Percentiles rank a stretch among this genome's conserved stretches.
phyloP scores from a whole-genome alignment of 2,329 filamentous ascomycete species.

The Trichophyton mentagrophytes region DNA sequence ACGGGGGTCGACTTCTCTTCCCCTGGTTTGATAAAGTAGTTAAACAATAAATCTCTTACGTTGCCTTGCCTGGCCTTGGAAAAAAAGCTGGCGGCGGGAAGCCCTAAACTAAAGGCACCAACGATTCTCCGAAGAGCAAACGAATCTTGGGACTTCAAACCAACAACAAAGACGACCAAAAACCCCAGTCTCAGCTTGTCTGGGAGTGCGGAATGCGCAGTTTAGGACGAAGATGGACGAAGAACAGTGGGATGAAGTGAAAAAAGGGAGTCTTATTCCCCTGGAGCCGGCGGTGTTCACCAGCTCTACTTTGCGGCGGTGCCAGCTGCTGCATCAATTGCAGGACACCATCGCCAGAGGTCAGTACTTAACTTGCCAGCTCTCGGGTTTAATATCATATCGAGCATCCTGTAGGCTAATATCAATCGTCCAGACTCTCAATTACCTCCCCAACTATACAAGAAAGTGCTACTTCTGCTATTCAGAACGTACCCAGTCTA shows the following conservation, averaged over 20 bases:
- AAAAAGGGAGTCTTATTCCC: constrained; percentile 29
- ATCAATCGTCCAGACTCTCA: constrained; percentile 19
- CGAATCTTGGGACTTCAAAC: background rate
- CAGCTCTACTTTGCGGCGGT: constrained; percentile 31
- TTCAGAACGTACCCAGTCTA: constrained; percentile 84
- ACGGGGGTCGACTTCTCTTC: background rate
- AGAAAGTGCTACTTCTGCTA: constrained; percentile 53
- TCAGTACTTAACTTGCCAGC: background rate
- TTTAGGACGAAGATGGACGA: constrained; percentile 28
- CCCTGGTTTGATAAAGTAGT: background rate
- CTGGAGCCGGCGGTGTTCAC: constrained; percentile 30
- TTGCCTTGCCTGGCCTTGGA: too few species aligned
- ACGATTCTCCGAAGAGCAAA: background rate
- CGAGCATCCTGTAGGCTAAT: background rate
- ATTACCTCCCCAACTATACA: constrained; percentile 21
- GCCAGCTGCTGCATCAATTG: constrained; percentile 31
- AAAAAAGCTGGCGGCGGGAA: background rate
- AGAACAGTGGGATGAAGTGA: constrained; percentile 34
- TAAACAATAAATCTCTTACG: too few species aligned
- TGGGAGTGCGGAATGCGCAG: constrained; percentile 1
- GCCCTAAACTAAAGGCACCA: background rate
- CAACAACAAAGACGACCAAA: background rate
- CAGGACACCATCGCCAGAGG: constrained; percentile 33
- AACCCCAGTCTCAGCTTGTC: background rate
- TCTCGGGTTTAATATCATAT: background rate